These are phyloP conservation scores for Corchorus olitorius DNA, from an alignment of 345 rosid genomes.

Conservation along the genomic window DNA sequence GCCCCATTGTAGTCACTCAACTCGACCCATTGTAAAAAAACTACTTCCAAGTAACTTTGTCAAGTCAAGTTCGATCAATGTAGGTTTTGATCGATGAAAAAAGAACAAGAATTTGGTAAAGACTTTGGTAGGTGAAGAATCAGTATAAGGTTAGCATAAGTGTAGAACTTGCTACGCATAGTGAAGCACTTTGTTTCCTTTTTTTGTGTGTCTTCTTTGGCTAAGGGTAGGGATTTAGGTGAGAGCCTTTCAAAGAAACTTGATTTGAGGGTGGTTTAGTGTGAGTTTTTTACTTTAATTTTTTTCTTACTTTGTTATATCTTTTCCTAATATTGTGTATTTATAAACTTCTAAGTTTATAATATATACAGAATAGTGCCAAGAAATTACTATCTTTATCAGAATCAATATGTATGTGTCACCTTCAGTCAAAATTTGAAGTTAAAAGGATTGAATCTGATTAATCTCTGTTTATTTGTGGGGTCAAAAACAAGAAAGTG, in stretches of 20 bases:
- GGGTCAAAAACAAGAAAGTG: background rate
- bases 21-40: conserved; percentile 45
- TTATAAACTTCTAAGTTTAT: conserved; percentile 42
- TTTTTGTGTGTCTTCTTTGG: conserved; percentile 1
- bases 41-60: background rate
- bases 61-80: conserved; percentile 24
- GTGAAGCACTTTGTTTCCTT: background rate
- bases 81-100: conserved; percentile 26
- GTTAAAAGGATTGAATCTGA: background rate
- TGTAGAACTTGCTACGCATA: conserved; percentile 21
- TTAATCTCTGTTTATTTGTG: background rate
- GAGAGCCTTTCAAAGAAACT: background rate
- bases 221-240: conserved; percentile 17
- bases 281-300: background rate
- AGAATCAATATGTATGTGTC: background rate
- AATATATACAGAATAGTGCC: conserved; percentile 13
- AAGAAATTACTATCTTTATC: background rate
- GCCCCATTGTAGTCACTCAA: conserved; percentile 73
- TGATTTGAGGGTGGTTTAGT: conserved; percentile 18
- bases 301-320: background rate
- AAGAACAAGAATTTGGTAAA: background rate
- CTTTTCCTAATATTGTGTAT: conserved; percentile 16
- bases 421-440: background rate
- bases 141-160: conserved; percentile 3
- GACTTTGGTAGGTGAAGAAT: background rate